These are phyloP conservation scores for Aegilops umbellulata DNA, from an alignment of 176 grass and related monocot species.

Conservation along the genomic window DNA sequence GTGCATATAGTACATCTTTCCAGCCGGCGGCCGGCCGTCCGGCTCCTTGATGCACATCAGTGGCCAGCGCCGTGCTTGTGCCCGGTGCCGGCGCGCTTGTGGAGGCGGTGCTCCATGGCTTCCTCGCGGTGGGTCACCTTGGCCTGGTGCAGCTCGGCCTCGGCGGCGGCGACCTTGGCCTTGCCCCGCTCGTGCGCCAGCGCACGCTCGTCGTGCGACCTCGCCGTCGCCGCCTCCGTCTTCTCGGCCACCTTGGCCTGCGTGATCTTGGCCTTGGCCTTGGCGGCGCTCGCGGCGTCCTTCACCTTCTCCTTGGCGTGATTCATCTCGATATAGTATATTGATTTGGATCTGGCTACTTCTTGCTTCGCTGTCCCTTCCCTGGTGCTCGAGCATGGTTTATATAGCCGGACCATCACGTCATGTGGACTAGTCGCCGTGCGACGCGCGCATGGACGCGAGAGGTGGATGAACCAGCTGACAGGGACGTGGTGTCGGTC, in stretches of 20 bases:
- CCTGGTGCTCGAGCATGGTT: background rate
- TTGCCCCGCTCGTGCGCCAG: slow-evolving; percentile 50
- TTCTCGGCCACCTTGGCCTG: slow-evolving; percentile 45
- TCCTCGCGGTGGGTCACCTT: background rate
- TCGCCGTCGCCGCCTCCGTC: slow-evolving; percentile 28
- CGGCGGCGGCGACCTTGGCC: slow-evolving; percentile 46
- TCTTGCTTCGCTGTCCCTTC: background rate
- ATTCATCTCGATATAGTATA: background rate
- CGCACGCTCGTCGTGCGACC: slow-evolving; percentile 28
- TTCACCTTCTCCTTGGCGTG: slow-evolving; percentile 43
- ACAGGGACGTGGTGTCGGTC: background rate
- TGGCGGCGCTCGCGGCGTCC: slow-evolving; percentile 38
- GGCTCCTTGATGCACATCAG: background rate
- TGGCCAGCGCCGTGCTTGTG: background rate
- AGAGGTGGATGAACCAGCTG: background rate
- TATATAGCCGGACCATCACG: background rate
- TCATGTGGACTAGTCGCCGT: background rate
- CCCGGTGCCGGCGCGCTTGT: background rate
- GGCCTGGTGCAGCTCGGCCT: slow-evolving; percentile 36
- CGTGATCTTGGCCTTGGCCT: slow-evolving; percentile 46
- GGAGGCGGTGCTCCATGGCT: background rate
- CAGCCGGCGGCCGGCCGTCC: background rate
- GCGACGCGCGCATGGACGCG: background rate
- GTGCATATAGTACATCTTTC: too few species aligned
- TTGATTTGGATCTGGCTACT: background rate